phyloP scores from a whole-genome alignment of 2,329 filamentous ascomycete species.

The Phyllosticta ampelicida region DNA sequence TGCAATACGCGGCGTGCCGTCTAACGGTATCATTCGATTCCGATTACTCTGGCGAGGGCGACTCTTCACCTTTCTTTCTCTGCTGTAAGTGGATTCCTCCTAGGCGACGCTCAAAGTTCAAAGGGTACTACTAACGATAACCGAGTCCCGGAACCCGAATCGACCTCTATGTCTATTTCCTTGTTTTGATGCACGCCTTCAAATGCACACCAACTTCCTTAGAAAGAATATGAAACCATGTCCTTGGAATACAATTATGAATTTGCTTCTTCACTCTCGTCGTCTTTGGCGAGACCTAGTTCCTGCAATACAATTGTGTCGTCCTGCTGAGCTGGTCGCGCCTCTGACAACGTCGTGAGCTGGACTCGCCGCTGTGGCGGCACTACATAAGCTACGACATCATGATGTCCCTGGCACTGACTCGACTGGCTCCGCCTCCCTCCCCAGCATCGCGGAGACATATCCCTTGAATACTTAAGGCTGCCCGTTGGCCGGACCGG shows the following conservation, averaged over 20 bases:
- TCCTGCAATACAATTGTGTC: not conserved
- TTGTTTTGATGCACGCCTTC: not conserved
- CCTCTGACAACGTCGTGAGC: too few species aligned
- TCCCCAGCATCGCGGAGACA: not conserved
- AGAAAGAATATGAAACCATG: not conserved
- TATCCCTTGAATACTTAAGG: not conserved
- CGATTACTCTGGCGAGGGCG: constrained; percentile 81
- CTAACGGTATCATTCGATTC: constrained; percentile 69
- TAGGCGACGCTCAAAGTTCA: constrained; percentile 7
- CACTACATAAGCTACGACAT: too few species aligned
- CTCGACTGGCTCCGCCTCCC: not conserved
- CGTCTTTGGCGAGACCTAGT: not conserved
- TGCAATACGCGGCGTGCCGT: constrained; percentile 85
- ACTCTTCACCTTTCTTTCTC: constrained; percentile 48
- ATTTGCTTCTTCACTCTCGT: not conserved
- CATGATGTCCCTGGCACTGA: too few species aligned
- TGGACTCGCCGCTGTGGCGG: too few species aligned
- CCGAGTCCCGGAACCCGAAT: not conserved
- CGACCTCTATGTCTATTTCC: not conserved
- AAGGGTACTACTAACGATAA: constrained; percentile 34
- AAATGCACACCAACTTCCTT: not conserved
- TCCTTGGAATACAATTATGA: not conserved
- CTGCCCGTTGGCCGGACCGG: not conserved
- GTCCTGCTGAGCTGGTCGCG: too few species aligned
- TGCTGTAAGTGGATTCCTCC: constrained; percentile 33